Conservation (phyloP, 495 filamentous ascomycete species). For the Xylaria cubensis region DNA sequence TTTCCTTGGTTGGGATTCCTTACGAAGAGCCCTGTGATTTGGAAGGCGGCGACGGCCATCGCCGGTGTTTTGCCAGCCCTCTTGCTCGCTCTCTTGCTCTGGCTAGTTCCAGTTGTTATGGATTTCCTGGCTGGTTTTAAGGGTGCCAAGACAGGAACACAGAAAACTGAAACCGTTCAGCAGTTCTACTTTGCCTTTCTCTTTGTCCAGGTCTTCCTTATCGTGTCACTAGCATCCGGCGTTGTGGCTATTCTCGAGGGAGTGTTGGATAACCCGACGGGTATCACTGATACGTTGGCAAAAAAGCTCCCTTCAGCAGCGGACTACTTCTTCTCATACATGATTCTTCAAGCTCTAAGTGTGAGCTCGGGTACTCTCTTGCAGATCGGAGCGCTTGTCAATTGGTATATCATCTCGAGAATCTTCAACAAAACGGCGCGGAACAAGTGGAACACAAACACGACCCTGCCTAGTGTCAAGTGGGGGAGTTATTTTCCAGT, state of each 20-base stretch:
- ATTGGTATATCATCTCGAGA: conserved; percentile 81
- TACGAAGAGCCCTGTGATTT: conserved; percentile 57
- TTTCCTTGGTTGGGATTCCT: conserved; percentile 78
- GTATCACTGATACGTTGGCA: conserved; percentile 76
- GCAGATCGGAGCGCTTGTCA: conserved; percentile 77
- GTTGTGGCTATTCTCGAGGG: conserved; percentile 69
- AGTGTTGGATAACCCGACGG: conserved; percentile 60
- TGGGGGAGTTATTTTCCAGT: conserved; percentile 97
- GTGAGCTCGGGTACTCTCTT: conserved; percentile 88
- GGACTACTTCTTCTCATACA: conserved; percentile 98
- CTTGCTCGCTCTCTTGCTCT: conserved; percentile 79
- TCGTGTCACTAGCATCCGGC: conserved; percentile 88
- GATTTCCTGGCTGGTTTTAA: conserved; percentile 71
- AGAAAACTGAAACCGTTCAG: conserved; percentile 81
- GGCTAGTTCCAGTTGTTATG: conserved; percentile 80
- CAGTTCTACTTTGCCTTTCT: conserved; percentile 94
- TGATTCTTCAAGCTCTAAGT: conserved; percentile 91
- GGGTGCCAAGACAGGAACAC: conserved; percentile 82
- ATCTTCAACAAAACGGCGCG: conserved; percentile 86
- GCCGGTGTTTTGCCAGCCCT: conserved; percentile 87
- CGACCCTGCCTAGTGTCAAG: conserved; percentile 74
- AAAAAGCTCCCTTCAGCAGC: conserved; percentile 83
- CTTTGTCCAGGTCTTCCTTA: conserved; percentile 93
- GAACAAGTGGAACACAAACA: conserved; percentile 87
- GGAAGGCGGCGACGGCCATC: conserved; percentile 71